Evolutionary conservation across 305 asterid species (phyloP).

Genomic region (Fraxinus albicans): DNA sequence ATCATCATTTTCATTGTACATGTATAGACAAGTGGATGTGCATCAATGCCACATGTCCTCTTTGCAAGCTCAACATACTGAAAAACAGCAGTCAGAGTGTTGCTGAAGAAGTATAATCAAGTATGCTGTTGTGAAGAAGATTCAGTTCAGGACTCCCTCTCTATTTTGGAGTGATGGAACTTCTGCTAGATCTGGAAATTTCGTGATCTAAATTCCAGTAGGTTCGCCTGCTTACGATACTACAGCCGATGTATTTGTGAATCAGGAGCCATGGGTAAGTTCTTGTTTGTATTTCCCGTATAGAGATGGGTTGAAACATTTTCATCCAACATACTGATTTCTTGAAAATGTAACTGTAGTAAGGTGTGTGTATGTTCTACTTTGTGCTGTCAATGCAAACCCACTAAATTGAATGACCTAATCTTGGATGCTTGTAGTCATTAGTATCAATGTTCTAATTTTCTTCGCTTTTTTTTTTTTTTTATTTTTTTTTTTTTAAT

Average conservation of each 20-base stretch:
- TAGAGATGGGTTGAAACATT: conserved; percentile 11
- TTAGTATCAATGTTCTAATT: too few relatives aligned
- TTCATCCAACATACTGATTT: conserved; percentile 1
- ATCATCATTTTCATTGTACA: conserved; percentile 77
- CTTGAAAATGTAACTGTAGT: background rate
- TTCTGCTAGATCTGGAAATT: conserved; percentile 15
- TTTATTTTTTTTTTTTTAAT: too few relatives aligned
- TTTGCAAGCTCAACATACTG: conserved; percentile 86
- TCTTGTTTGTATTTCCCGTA: conserved; percentile 18
- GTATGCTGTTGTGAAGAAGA: background rate
- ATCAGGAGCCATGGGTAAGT: background rate
- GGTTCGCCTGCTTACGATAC: conserved; percentile 11
- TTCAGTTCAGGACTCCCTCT: background rate
- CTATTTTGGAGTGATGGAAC: background rate
- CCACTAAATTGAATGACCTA: background rate
- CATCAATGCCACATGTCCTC: conserved; percentile 89
- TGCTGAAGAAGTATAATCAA: conserved; percentile 60
- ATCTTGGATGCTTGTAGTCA: too few relatives aligned
- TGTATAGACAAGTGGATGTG: conserved; percentile 95
- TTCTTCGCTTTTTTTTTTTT: too few relatives aligned
- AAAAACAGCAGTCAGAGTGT: conserved; percentile 61
- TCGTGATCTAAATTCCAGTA: background rate
- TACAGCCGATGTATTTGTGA: conserved; percentile 21
- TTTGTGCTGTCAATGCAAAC: background rate
- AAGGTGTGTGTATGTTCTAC: background rate